Evolutionary conservation across 2,329 filamentous ascomycete species (phyloP).

Genomic region (Botrytis cinerea): DNA sequence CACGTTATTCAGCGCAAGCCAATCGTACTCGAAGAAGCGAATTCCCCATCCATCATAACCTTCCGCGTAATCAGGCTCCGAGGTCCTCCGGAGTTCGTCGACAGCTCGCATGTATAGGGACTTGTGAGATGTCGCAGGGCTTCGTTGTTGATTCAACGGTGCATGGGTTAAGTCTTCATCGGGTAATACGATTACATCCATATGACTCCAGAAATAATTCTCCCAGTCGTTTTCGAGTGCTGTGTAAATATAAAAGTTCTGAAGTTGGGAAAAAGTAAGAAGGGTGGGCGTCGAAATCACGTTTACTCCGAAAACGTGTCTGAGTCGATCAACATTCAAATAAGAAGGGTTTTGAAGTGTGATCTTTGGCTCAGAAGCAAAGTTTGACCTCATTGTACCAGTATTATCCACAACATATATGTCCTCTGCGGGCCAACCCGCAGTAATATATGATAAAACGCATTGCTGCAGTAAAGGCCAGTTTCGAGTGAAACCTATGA

Average conservation of each 20-base stretch:
- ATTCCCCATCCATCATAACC: constrained; percentile 16
- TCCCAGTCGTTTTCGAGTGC: constrained; percentile 49
- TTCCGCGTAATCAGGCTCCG: not conserved
- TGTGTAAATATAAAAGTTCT: constrained; percentile 54
- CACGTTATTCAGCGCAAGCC: constrained; percentile 51
- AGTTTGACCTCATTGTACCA: constrained; percentile 56
- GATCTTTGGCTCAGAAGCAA: constrained; percentile 47
- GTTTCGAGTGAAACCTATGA: constrained; percentile 60
- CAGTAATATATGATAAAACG: constrained; percentile 58
- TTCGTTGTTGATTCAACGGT: constrained; percentile 26
- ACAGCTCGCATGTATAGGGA: constrained; percentile 59
- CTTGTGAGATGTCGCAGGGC: constrained; percentile 30
- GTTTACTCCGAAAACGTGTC: constrained; percentile 52
- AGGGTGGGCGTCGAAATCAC: constrained; percentile 54
- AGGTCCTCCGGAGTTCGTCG: constrained; percentile 55
- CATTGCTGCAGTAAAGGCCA: constrained; percentile 57
- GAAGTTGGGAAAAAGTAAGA: constrained; percentile 56
- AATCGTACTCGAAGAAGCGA: constrained; percentile 53
- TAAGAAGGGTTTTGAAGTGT: constrained; percentile 58
- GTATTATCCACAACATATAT: constrained; percentile 63
- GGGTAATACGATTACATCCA: constrained; percentile 53
- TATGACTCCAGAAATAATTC: constrained; percentile 58
- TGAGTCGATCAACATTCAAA: constrained; percentile 53
- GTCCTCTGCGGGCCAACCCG: constrained; percentile 58
- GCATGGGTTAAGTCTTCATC: constrained; percentile 43